Conservation (phyloP, 192 early-diverging fungal species). For the Lobosporangium transversale region DNA sequence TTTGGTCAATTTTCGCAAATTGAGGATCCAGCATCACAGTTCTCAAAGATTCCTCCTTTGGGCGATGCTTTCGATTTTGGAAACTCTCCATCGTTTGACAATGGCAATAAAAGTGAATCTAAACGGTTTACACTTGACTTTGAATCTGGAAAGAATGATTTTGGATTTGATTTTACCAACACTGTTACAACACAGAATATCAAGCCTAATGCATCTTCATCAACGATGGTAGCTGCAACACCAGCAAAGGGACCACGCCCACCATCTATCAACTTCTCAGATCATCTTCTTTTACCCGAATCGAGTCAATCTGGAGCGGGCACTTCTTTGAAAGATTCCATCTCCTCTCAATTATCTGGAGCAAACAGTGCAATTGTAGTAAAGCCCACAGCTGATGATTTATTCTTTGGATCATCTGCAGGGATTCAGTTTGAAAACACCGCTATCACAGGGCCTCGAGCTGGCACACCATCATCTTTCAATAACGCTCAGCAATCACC, state of each 20-base stretch:
- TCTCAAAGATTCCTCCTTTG: conserved; percentile 23
- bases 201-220: too few species aligned
- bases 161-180: conserved; percentile 31
- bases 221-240: too few species aligned
- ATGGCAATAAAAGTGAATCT: conserved; percentile 1
- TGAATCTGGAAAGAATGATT: conserved; percentile 18
- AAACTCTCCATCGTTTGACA: conserved; percentile 2
- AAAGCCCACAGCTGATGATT: conserved; percentile 36
- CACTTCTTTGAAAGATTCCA: background rate
- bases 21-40: conserved; percentile 28
- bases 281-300: conserved; percentile 8
- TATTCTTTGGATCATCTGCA: conserved; percentile 29
- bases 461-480: conserved; percentile 27
- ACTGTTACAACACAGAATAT: background rate
- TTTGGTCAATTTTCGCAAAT: conserved; percentile 33
- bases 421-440: conserved; percentile 15
- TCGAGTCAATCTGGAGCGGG: background rate
- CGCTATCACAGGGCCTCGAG: conserved; percentile 1
- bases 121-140: conserved; percentile 34
- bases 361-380: background rate
- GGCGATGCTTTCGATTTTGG: conserved; percentile 49
- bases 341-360: conserved; percentile 25
- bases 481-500: conserved; percentile 7
- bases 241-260: conserved; percentile 3
- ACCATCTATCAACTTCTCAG: conserved; percentile 5